Conservation (phyloP, 2,329 filamentous ascomycete genomes). For the Hypoxylon sp. region DNA sequence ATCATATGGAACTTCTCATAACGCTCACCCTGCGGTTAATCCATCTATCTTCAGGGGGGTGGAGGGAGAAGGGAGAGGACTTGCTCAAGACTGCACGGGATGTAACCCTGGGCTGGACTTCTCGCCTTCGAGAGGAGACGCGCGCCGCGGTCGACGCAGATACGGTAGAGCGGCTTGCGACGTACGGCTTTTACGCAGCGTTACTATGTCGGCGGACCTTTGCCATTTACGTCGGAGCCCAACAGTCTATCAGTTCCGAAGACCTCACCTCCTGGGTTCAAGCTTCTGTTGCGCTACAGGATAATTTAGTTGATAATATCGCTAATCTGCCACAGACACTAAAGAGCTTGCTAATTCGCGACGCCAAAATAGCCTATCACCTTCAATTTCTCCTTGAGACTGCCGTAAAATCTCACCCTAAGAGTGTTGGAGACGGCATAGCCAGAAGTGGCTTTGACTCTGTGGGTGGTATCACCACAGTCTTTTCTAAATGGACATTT, state of each 20-base stretch:
- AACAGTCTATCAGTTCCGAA: conserved; percentile 30
- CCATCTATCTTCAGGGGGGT: conserved; percentile 33
- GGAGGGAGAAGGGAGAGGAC: conserved; percentile 30
- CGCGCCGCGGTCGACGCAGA: conserved; percentile 56
- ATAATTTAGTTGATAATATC: conserved; percentile 60
- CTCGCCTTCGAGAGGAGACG: conserved; percentile 61
- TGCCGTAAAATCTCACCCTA: conserved; percentile 52
- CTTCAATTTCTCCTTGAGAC: conserved; percentile 55
- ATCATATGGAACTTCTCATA: conserved; percentile 71
- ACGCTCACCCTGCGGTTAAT: conserved; percentile 63
- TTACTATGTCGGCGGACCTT: conserved; percentile 64
- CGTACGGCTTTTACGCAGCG: conserved; percentile 68
- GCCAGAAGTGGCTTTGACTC: conserved; percentile 59
- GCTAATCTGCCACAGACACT: conserved; percentile 53
- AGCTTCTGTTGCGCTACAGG: conserved; percentile 59
- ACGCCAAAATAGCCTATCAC: conserved; percentile 61
- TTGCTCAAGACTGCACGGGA: conserved; percentile 60
- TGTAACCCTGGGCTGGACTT: conserved; percentile 66
- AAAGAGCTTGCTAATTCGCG: conserved; percentile 61
- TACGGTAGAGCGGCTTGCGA: conserved; percentile 56
- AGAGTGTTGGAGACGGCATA: conserved; percentile 53
- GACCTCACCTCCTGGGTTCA: conserved; percentile 47
- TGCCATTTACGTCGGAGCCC: conserved; percentile 2
- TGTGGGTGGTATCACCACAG: conserved; percentile 26
- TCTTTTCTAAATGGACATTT: conserved; percentile 55